Evolutionary conservation across 2,329 filamentous ascomycete genomes (phyloP).

Genomic region (Fusarium sp.): DNA sequence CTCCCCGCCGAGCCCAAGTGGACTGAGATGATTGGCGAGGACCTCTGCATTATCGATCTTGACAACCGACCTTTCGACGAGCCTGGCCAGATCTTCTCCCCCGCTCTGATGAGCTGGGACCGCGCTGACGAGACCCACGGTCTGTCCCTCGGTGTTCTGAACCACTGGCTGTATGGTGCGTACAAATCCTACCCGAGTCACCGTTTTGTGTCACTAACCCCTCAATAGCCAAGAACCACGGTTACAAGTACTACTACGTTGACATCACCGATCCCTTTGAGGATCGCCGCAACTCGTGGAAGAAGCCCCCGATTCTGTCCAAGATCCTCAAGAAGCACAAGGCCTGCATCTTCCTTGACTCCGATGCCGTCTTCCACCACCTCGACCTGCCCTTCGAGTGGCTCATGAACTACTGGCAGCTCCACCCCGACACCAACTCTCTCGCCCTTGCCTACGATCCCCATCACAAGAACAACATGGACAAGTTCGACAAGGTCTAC

Average conservation of each 20-base stretch:
- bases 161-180: constrained; percentile 55
- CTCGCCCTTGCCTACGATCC: constrained; percentile 54
- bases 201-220: constrained; percentile 26
- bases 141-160: constrained; percentile 52
- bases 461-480: constrained; percentile 48
- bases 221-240: constrained; percentile 52
- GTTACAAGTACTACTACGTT: constrained; percentile 58
- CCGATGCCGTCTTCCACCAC: constrained; percentile 54
- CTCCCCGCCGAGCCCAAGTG: constrained; percentile 44
- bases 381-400: constrained; percentile 56
- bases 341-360: constrained; percentile 55
- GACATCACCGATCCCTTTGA: constrained; percentile 46
- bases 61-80: constrained; percentile 52
- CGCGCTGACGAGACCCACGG: constrained; percentile 45
- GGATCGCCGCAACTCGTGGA: constrained; percentile 56
- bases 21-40: constrained; percentile 46
- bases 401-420: constrained; percentile 57
- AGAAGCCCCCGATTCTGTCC: constrained; percentile 53
- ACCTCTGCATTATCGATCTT: constrained; percentile 56
- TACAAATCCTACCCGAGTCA: background rate
- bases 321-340: constrained; percentile 55
- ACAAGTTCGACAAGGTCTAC: constrained; percentile 51
- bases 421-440: constrained; percentile 50
- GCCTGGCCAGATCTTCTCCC: constrained; percentile 48
- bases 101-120: constrained; percentile 48